Percentiles rank a stretch among this genome's conserved stretches.
Evolutionary conservation across 306 rosid species (phyloP).

Genomic region (Gastrolobium villosum): DNA sequence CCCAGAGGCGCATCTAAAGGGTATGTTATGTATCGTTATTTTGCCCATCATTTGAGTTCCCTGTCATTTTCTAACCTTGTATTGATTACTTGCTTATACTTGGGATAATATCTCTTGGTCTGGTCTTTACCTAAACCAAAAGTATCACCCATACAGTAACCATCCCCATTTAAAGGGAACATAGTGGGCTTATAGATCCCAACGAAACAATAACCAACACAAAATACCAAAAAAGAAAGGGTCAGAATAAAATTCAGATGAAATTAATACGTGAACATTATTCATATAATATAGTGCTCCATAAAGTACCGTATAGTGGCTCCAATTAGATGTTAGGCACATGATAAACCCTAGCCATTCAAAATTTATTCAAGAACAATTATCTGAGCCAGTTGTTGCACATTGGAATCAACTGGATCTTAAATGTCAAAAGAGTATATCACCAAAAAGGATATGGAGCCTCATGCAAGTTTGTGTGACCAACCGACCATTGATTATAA

Average conservation of each 20-base stretch:
- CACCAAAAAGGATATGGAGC: constrained; percentile 44
- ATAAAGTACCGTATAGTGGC: neutral
- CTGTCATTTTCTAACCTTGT: no score
- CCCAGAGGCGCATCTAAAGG: no score
- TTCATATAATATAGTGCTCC: neutral
- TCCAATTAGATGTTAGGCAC: constrained; percentile 31
- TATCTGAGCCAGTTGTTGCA: constrained; percentile 27
- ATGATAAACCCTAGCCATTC: constrained; percentile 21
- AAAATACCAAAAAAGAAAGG: neutral
- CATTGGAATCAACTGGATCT: neutral
- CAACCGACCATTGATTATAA: constrained; percentile 44
- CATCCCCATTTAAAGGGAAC: no score
- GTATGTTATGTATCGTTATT: no score
- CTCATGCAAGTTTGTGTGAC: constrained; percentile 42
- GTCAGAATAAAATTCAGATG: neutral
- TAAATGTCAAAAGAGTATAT: constrained; percentile 32
- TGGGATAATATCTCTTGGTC: no score
- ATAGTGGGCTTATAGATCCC: no score
- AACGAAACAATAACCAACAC: constrained; percentile 3
- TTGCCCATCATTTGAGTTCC: no score
- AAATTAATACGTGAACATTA: neutral
- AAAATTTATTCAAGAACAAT: neutral
- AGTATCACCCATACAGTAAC: no score
- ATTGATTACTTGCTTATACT: no score
- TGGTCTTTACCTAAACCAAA: no score